These are phyloP conservation scores for Globisporangium splendens DNA, from an alignment of 352 stramenopile genomes.

Conservation along the genomic window DNA sequence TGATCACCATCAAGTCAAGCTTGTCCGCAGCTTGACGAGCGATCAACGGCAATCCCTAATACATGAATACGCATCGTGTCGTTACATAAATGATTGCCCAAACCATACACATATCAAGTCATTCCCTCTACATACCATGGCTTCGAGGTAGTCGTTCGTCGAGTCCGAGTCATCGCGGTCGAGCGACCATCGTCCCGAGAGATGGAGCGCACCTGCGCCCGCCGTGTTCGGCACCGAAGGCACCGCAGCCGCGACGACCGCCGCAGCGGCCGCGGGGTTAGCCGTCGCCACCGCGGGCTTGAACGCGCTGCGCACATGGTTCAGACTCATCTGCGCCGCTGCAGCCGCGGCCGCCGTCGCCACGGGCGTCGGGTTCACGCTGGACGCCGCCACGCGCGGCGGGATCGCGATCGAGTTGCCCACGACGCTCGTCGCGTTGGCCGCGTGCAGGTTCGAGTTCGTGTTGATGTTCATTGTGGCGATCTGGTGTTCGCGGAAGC, in stretches of 20 bases:
- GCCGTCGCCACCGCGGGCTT: conserved; percentile 43
- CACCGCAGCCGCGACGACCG: conserved; percentile 19
- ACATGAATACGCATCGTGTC: no score
- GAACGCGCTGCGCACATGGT: conserved; percentile 69
- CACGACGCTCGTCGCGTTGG: no score
- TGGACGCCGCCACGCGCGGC: conserved; percentile 21
- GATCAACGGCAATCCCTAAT: conserved; percentile 59
- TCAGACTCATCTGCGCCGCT: conserved; percentile 47
- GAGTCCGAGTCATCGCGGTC: conserved; percentile 87
- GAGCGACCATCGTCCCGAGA: conserved; percentile 82
- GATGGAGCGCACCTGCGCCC: conserved; percentile 69
- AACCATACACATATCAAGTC: conserved; percentile 23
- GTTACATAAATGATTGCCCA: no score
- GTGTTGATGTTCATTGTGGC: no score
- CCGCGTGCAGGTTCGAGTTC: no score
- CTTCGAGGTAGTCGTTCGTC: conserved; percentile 88
- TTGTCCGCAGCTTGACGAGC: conserved; percentile 85
- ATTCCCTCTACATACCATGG: conserved; percentile 42
- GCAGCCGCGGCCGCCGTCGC: conserved; percentile 25
- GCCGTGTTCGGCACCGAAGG: conserved; percentile 61
- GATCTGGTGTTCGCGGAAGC: no score
- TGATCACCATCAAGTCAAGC: conserved; percentile 87
- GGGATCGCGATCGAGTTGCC: conserved; percentile 32
- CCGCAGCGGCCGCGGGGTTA: conserved; percentile 4
- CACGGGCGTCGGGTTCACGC: conserved; percentile 24